Conservation (phyloP, 306 rosid genomes). For the Trifolium dubium region DNA sequence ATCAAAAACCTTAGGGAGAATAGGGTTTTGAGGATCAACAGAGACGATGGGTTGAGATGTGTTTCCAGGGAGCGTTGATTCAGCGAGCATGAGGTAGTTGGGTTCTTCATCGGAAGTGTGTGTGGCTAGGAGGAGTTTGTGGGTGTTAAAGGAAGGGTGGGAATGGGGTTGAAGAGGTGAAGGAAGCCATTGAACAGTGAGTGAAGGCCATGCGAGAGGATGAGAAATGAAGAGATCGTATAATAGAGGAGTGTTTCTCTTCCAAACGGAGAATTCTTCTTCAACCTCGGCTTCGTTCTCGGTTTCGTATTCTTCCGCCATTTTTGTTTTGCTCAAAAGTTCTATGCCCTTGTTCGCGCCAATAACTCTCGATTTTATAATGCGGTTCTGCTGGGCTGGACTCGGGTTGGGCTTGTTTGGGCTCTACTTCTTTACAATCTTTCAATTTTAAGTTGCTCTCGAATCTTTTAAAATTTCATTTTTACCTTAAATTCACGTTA, state of each 20-base stretch:
- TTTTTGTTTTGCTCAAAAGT: constrained; percentile 40
- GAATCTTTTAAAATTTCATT: too few relatives aligned
- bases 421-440: too few relatives aligned
- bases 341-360: constrained; percentile 38
- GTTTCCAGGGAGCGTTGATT: constrained; percentile 59
- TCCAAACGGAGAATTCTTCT: constrained; percentile 87
- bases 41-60: constrained; percentile 43
- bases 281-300: constrained; percentile 47
- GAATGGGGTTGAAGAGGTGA: constrained; percentile 51
- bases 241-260: constrained; percentile 75
- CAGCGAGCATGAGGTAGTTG: constrained; percentile 80
- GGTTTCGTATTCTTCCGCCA: constrained; percentile 52
- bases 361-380: neutral
- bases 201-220: constrained; percentile 93
- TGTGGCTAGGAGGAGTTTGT: constrained; percentile 77
- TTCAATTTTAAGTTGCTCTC: too few relatives aligned
- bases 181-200: constrained; percentile 71
- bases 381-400: neutral
- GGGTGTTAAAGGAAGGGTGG: constrained; percentile 62
- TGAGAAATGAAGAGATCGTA: constrained; percentile 82
- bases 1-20: constrained; percentile 63
- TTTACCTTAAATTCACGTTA: too few relatives aligned
- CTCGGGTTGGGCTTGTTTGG: neutral
- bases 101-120: constrained; percentile 72
- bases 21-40: constrained; percentile 41